Percentiles rank a stretch among this genome's conserved stretches.
Conservation (phyloP, 2,329 filamentous ascomycete genomes). For the Septoria linicola region DNA sequence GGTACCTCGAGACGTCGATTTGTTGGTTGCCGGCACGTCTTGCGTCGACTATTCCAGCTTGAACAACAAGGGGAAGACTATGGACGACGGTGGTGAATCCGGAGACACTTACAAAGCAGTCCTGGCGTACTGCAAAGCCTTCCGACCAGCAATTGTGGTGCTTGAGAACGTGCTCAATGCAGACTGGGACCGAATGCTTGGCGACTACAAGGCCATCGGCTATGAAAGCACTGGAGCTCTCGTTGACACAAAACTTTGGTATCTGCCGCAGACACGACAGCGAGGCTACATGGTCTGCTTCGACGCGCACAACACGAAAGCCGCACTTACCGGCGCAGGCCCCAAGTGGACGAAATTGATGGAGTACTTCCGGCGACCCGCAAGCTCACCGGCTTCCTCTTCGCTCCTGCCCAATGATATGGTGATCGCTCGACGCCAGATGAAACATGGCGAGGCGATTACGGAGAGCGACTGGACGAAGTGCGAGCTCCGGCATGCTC, state of each 20-base stretch:
- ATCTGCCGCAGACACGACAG: conserved; percentile 61
- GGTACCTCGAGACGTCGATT: conserved; percentile 60
- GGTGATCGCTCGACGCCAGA: conserved; percentile 6
- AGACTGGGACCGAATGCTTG: conserved; percentile 55
- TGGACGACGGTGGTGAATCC: conserved; percentile 62
- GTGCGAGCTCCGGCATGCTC: conserved; percentile 61
- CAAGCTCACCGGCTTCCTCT: conserved; percentile 61
- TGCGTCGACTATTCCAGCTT: conserved; percentile 72
- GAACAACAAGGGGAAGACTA: conserved; percentile 57
- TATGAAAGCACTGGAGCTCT: conserved; percentile 55
- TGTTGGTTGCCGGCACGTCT: conserved; percentile 70
- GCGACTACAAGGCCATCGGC: conserved; percentile 49
- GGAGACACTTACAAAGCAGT: conserved; percentile 64
- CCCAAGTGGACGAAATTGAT: conserved; percentile 50
- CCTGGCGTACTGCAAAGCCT: conserved; percentile 55
- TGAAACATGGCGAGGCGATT: conserved; percentile 21
- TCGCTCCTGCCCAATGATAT: conserved; percentile 62
- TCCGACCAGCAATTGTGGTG: conserved; percentile 63
- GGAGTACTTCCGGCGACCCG: conserved; percentile 51
- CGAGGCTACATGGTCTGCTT: conserved; percentile 51
- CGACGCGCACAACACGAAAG: conserved; percentile 29
- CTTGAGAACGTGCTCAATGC: conserved; percentile 68
- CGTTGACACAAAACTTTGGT: conserved; percentile 69
- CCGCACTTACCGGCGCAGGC: background rate
- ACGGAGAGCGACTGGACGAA: conserved; percentile 52